phyloP scores from a whole-genome alignment of 192 early-diverging fungal species.

The Geosiphon pyriformis region DNA sequence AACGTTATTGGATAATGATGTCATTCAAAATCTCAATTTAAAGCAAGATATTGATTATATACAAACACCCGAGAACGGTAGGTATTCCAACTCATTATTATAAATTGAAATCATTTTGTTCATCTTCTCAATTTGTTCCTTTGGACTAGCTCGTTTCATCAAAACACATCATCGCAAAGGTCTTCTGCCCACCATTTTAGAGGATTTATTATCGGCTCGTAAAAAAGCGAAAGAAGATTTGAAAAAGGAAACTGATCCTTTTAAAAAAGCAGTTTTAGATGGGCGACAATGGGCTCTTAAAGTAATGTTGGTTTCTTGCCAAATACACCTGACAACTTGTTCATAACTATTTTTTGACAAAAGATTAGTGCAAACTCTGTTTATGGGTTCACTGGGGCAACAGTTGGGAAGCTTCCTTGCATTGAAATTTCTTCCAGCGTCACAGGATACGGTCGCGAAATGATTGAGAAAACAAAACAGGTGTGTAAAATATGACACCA shows the following conservation, averaged over 20 bases:
- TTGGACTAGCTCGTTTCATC: constrained; percentile 84
- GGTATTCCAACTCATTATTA: constrained; percentile 2
- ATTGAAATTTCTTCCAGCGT: constrained; percentile 90
- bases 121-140: no score
- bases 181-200: constrained; percentile 81
- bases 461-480: constrained; percentile 88
- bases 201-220: constrained; percentile 84
- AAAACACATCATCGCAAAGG: constrained; percentile 69
- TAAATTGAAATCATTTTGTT: not conserved
- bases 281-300: constrained; percentile 95
- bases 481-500: constrained; percentile 28
- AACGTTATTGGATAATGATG: constrained; percentile 59
- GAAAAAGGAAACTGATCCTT: constrained; percentile 95
- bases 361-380: constrained; percentile 94
- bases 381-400: constrained; percentile 95
- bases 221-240: constrained; percentile 90
- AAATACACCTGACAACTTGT: no score
- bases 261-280: constrained; percentile 89
- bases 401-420: constrained; percentile 86
- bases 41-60: constrained; percentile 80
- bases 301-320: no score
- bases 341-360: no score
- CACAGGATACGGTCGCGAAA: constrained; percentile 90
- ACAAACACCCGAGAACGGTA: constrained; percentile 83
- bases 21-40: constrained; percentile 58